A percentile compares a stretch with the other conserved stretches of the same genome.
These are phyloP conservation scores for Epichloe gansuensis DNA, from an alignment of 2,329 filamentous ascomycete genomes.

Conservation along the genomic window DNA sequence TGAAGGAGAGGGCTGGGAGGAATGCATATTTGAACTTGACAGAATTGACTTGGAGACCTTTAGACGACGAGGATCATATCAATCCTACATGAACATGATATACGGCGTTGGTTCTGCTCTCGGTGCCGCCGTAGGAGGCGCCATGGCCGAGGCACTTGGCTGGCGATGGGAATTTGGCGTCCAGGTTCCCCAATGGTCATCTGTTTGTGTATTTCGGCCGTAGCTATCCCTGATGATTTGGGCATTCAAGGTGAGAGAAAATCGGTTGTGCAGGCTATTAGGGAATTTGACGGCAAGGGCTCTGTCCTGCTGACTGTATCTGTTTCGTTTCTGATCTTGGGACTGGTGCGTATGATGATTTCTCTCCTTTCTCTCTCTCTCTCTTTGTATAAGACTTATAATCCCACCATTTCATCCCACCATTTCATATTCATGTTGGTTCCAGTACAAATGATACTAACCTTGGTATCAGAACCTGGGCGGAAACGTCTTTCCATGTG, in stretches of 20 bases:
- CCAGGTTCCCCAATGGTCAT: conserved; percentile 42
- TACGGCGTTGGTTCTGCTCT: conserved; percentile 46
- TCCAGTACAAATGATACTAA: too few species aligned
- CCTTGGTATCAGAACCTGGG: conserved; percentile 37
- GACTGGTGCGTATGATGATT: conserved; percentile 31
- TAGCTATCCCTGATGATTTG: conserved; percentile 40
- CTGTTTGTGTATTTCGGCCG: conserved; percentile 31
- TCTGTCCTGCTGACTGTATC: conserved; percentile 40
- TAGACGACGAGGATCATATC: conserved; percentile 52
- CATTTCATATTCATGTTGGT: too few species aligned
- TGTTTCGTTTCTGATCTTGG: conserved; percentile 46
- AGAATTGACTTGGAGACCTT: neutral
- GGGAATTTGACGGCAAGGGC: conserved; percentile 44
- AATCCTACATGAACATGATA: conserved; percentile 56
- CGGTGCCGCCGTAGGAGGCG: conserved; percentile 57
- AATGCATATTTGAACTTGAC: neutral
- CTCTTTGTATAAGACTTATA: neutral
- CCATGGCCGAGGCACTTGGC: conserved; percentile 56
- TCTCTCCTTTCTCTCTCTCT: neutral
- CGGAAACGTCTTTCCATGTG: conserved; percentile 50
- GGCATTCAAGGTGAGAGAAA: conserved; percentile 34
- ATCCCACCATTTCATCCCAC: neutral
- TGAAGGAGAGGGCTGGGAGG: neutral
- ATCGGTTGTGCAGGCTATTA: conserved; percentile 35
- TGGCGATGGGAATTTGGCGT: conserved; percentile 64